These are phyloP conservation scores for Pterulicium gracile DNA, from an alignment of 1,284 basidiomycete genomes.

Conservation along the genomic window DNA sequence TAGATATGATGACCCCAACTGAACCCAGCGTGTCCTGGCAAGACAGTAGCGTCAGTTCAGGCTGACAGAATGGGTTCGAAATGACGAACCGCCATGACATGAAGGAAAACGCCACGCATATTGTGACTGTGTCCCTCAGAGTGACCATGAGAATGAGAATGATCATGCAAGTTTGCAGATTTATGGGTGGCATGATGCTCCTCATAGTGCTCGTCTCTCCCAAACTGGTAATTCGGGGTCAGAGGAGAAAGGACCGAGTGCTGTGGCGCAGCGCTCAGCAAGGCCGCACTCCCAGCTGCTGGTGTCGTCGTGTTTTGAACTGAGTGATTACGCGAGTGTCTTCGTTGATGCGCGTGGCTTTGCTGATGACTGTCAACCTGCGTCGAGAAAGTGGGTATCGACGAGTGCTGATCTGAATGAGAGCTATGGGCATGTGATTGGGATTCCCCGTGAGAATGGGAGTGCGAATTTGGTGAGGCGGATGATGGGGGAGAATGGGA, in stretches of 20 bases:
- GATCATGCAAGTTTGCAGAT: constrained; percentile 42
- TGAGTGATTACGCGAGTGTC: not conserved
- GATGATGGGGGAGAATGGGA: constrained; percentile 19
- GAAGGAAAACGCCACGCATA: constrained; percentile 98
- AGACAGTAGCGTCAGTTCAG: constrained; percentile 10
- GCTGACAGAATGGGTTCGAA: constrained; percentile 5
- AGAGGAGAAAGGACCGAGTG: constrained; percentile 13
- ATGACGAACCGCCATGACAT: constrained; percentile 73
- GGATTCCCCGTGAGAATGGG: constrained; percentile 11
- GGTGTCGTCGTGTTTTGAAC: not conserved
- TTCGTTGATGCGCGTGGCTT: not conserved
- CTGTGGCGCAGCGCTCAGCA: not conserved
- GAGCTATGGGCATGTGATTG: too few species aligned
- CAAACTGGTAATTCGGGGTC: constrained; percentile 51
- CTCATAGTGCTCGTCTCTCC: constrained; percentile 47
- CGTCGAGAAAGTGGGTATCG: too few species aligned
- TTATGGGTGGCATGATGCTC: constrained; percentile 41
- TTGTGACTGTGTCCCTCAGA: constrained; percentile 88
- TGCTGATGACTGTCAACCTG: too few species aligned
- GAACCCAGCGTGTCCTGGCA: constrained; percentile 77
- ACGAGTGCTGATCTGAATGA: too few species aligned
- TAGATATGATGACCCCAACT: constrained; percentile 98
- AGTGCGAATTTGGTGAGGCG: too few species aligned
- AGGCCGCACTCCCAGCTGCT: not conserved
- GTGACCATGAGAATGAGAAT: constrained; percentile 31